Conservation (phyloP, 2,329 filamentous ascomycete genomes). For the Sclerotinia subarctica region DNA sequence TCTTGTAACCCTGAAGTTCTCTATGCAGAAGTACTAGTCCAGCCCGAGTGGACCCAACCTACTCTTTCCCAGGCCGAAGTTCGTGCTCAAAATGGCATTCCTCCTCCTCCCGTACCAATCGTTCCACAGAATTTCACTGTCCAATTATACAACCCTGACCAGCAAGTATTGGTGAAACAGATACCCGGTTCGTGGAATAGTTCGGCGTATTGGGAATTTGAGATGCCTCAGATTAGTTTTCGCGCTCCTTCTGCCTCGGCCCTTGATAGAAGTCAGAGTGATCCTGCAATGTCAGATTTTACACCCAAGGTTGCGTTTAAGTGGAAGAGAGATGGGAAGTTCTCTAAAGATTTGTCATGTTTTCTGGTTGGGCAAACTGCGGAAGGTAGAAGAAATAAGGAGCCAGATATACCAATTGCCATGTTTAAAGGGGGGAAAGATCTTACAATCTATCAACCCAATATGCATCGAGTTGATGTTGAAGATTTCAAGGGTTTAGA, state of each 20-base stretch:
- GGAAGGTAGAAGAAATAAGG: conserved; percentile 73
- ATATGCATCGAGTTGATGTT: conserved; percentile 83
- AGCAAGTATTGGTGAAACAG: conserved; percentile 68
- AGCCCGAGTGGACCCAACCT: conserved; percentile 82
- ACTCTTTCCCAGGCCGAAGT: conserved; percentile 78
- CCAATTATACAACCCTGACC: conserved; percentile 91
- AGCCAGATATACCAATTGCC: conserved; percentile 93
- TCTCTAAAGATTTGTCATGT: conserved; percentile 86
- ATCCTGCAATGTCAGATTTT: conserved; percentile 52
- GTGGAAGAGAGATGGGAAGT: conserved; percentile 84
- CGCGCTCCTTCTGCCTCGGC: conserved; percentile 72
- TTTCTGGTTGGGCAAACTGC: conserved; percentile 77
- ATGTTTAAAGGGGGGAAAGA: conserved; percentile 70
- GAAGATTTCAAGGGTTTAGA: conserved; percentile 94
- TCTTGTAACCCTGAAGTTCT: conserved; percentile 76
- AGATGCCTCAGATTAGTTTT: conserved; percentile 84
- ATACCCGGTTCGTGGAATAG: conserved; percentile 76
- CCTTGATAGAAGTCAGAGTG: conserved; percentile 69
- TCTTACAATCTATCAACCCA: conserved; percentile 89
- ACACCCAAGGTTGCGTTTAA: conserved; percentile 78
- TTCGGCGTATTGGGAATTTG: conserved; percentile 83
- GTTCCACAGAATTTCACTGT: conserved; percentile 78
- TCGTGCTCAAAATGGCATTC: conserved; percentile 63
- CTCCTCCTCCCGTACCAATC: conserved; percentile 65
- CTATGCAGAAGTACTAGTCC: conserved; percentile 80